These are phyloP conservation scores for Neurospora sp. DNA, from an alignment of 495 filamentous ascomycete species.

Conservation along the genomic window DNA sequence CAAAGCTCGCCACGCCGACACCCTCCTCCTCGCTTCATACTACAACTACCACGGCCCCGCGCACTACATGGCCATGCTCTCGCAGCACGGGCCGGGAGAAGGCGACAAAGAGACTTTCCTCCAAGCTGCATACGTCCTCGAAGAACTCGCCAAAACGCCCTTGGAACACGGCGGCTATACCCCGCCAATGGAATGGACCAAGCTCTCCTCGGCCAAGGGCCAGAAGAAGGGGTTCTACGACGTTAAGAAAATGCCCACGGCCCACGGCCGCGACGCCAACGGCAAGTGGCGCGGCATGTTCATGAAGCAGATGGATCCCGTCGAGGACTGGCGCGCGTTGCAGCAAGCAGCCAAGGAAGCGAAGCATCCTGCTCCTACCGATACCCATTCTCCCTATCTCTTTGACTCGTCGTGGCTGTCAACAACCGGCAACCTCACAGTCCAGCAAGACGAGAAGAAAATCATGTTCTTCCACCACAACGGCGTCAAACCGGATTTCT, in stretches of 20 bases:
- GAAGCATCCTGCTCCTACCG: not conserved
- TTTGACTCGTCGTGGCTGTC: conserved; percentile 8
- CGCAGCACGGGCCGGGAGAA: conserved; percentile 45
- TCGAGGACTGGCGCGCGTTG: conserved; percentile 14
- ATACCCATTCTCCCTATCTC: not conserved
- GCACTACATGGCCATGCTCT: conserved; percentile 49
- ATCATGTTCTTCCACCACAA: conserved; percentile 47
- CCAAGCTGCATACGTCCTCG: conserved; percentile 41
- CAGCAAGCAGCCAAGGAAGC: conserved; percentile 6
- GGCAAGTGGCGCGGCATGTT: conserved; percentile 10
- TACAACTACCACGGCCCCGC: conserved; percentile 54
- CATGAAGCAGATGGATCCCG: conserved; percentile 17
- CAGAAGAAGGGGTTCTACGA: conserved; percentile 32
- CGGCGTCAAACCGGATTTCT: conserved; percentile 44
- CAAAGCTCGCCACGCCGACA: conserved; percentile 40
- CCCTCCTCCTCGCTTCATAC: conserved; percentile 48
- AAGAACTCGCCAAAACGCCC: conserved; percentile 15
- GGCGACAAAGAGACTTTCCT: conserved; percentile 60
- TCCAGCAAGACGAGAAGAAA: conserved; percentile 15
- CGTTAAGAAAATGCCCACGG: conserved; percentile 21
- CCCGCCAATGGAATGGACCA: conserved; percentile 9
- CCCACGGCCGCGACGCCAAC: conserved; percentile 6
- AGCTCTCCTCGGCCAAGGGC: not conserved
- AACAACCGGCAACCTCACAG: not conserved
- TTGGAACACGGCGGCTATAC: not conserved